Conservation (phyloP, 352 stramenopile genomes). For the Blastocystis sp. region DNA sequence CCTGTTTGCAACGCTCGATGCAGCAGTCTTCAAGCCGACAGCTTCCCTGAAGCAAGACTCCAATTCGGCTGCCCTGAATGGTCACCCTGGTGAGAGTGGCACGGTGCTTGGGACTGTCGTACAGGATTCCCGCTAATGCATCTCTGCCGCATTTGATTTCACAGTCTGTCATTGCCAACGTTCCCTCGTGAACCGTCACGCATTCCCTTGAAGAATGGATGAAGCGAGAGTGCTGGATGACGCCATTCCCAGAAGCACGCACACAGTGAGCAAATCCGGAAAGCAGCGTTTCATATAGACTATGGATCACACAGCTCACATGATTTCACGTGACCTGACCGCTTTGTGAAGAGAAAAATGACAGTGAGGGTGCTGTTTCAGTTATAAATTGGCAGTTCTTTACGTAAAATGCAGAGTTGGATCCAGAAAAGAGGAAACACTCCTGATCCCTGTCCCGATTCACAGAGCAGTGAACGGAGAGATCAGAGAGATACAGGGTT, state of each 20-base stretch:
- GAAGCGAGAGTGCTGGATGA: not conserved
- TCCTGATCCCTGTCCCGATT: not conserved
- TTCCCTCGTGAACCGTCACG: not conserved
- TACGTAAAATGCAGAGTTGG: not conserved
- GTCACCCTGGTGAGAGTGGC: not conserved
- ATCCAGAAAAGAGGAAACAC: not conserved
- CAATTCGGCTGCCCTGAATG: not conserved
- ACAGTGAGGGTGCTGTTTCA: not conserved
- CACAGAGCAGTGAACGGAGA: not conserved
- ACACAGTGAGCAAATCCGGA: not conserved
- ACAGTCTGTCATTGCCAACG: not conserved
- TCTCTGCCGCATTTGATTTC: not conserved
- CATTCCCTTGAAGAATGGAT: not conserved
- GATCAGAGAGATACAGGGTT: not conserved
- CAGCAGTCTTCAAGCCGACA: not conserved
- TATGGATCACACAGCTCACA: not conserved
- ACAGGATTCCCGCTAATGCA: not conserved
- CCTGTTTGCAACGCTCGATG: not conserved
- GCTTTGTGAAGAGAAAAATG: not conserved
- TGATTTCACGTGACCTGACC: not conserved
- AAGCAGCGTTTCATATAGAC: not conserved
- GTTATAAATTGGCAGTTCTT: not conserved
- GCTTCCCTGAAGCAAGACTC: not conserved
- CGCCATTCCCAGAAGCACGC: not conserved
- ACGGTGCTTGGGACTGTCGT: not conserved